Percentiles rank a stretch among this genome's conserved stretches.
phyloP scores from a whole-genome alignment of 495 filamentous ascomycete genomes.

The Corynascus novoguineensis region DNA sequence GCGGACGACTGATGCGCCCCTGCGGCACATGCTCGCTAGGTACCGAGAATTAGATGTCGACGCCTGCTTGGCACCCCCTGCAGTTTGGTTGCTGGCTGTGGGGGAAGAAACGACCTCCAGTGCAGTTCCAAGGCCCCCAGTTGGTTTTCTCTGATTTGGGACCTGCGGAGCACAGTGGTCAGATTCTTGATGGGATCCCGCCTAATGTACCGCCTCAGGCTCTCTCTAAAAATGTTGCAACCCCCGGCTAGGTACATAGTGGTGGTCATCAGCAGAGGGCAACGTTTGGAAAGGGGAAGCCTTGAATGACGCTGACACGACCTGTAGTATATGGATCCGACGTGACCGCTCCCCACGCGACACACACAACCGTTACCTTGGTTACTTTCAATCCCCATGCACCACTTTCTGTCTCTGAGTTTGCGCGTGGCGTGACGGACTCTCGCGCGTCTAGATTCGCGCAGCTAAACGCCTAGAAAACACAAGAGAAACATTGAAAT shows the following conservation, averaged over 20 bases:
- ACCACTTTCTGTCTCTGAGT: conserved; percentile 1
- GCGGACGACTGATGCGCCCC: too few relatives aligned
- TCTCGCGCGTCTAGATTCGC: not conserved
- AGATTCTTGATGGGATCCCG: not conserved
- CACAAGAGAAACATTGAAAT: too few relatives aligned
- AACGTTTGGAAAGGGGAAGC: not conserved
- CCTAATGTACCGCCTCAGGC: too few relatives aligned
- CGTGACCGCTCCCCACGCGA: conserved; percentile 11
- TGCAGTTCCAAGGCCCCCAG: not conserved
- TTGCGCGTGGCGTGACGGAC: not conserved
- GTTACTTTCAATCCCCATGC: too few relatives aligned
- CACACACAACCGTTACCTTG: too few relatives aligned
- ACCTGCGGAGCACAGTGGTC: not conserved
- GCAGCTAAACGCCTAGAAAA: not conserved
- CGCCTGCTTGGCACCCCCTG: conserved; percentile 8
- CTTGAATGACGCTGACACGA: not conserved
- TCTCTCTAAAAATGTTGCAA: not conserved
- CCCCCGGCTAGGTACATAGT: too few relatives aligned
- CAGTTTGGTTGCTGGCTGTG: too few relatives aligned
- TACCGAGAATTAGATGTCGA: not conserved
- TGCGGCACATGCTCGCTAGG: not conserved
- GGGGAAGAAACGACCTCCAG: not conserved
- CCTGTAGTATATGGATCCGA: conserved; percentile 16
- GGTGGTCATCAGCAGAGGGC: not conserved
- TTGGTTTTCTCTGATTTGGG: not conserved